Evolutionary conservation across 257 asterid genomes (phyloP).

Genomic region (Solanum raphanifolium): DNA sequence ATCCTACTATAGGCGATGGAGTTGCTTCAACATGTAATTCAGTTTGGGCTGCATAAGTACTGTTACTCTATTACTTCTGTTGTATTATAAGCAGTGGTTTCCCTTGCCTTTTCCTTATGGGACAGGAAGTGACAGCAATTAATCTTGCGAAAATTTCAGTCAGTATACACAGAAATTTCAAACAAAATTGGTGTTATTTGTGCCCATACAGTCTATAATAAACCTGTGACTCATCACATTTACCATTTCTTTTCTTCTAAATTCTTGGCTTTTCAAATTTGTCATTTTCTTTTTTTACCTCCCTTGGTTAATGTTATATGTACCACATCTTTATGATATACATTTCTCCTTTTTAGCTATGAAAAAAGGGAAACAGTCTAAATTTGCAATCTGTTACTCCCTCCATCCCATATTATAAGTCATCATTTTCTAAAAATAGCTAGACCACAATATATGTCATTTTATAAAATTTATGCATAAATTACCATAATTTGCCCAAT

Average conservation of each 20-base stretch:
- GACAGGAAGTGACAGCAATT: no score
- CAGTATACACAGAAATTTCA: not conserved
- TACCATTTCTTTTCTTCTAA: not conserved
- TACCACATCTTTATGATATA: not conserved
- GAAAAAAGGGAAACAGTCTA: not conserved
- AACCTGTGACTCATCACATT: not conserved
- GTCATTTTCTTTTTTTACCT: not conserved
- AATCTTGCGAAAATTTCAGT: not conserved
- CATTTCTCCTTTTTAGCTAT: not conserved
- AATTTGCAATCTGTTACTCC: not conserved
- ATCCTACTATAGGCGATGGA: slow-evolving; percentile 10
- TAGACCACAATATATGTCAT: no score
- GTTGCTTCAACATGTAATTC: not conserved
- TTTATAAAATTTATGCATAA: no score
- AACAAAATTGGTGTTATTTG: not conserved
- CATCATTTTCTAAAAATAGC: no score
- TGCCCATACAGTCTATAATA: not conserved
- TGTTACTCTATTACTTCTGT: not conserved
- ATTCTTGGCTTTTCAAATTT: not conserved
- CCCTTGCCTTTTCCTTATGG: not conserved
- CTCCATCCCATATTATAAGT: no score
- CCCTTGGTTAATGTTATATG: not conserved
- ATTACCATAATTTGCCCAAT: no score
- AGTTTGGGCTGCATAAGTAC: not conserved
- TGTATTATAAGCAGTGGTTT: not conserved